Conservation (phyloP, 1,139 yeast genomes). For the Geotrichum bryndzae region DNA sequence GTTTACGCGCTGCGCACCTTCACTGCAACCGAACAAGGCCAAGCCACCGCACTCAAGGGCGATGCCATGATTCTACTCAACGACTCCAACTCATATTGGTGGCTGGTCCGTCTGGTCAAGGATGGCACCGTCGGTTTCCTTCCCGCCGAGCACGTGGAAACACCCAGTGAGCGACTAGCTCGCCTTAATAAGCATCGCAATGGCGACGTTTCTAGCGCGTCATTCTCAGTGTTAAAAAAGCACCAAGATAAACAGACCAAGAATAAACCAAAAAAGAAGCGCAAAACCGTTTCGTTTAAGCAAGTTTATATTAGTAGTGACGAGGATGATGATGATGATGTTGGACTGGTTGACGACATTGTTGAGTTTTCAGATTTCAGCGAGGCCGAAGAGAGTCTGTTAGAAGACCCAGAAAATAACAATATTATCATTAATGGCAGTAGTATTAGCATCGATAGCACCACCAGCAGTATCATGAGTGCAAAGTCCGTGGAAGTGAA, state of each 20-base stretch:
- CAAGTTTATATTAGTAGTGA: slow-evolving; percentile 27
- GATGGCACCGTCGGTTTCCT: slow-evolving; percentile 73
- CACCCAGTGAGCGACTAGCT: slow-evolving; percentile 86
- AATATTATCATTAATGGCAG: neutral
- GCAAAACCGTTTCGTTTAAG: slow-evolving; percentile 26
- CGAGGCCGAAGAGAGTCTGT: slow-evolving; percentile 19
- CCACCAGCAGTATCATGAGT: neutral
- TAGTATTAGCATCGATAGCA: neutral
- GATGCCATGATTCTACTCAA: slow-evolving; percentile 78
- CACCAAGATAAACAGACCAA: neutral
- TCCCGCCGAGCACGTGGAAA: slow-evolving; percentile 93
- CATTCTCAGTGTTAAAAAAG: slow-evolving; percentile 2
- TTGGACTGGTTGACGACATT: slow-evolving; percentile 27
- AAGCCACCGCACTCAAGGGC: slow-evolving; percentile 71
- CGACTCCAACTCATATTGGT: slow-evolving; percentile 94
- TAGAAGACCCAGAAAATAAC: neutral
- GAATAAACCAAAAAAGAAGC: neutral
- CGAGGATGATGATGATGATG: slow-evolving; percentile 30
- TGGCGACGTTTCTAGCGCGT: slow-evolving; percentile 50
- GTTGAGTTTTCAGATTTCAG: slow-evolving; percentile 23
- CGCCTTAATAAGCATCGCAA: slow-evolving; percentile 88
- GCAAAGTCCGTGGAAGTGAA: neutral
- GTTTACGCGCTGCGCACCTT: slow-evolving; percentile 84
- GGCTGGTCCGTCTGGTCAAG: slow-evolving; percentile 72
- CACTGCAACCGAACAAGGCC: slow-evolving; percentile 90